These are phyloP conservation scores for Cryphonectria japonica DNA, from an alignment of 2,329 filamentous ascomycete genomes.

Conservation along the genomic window DNA sequence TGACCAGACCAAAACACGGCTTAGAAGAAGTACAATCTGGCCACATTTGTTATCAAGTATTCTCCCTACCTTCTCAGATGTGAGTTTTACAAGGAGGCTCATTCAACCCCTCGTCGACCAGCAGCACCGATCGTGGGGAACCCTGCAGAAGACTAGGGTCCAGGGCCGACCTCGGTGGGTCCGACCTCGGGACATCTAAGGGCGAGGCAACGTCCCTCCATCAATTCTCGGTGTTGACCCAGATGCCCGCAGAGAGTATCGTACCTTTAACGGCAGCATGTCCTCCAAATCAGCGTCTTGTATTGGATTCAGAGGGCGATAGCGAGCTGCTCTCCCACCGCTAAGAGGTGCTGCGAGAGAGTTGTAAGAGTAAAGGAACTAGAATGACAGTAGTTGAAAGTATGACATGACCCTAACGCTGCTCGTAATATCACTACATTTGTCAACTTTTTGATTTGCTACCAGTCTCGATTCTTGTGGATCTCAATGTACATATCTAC, in stretches of 20 bases:
- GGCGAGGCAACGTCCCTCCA: background rate
- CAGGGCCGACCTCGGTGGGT: background rate
- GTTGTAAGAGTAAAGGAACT: background rate
- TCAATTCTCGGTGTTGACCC: background rate
- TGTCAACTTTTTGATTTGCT: too few species aligned
- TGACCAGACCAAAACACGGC: background rate
- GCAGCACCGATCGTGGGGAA: constrained; percentile 6
- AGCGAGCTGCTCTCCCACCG: background rate
- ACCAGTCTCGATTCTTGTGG: background rate
- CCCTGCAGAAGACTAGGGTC: background rate
- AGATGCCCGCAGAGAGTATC: background rate
- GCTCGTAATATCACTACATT: background rate
- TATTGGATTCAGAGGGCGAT: background rate
- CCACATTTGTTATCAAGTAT: background rate
- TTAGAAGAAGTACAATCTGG: background rate
- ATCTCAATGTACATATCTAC: background rate
- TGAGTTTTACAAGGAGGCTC: background rate
- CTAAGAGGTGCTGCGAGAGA: background rate
- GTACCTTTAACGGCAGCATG: background rate
- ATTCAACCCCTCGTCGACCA: background rate
- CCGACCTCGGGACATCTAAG: background rate
- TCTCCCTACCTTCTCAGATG: background rate
- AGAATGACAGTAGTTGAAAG: background rate
- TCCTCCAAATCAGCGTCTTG: background rate
- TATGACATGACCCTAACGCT: background rate